phyloP scores from a whole-genome alignment of 768 basidiomycete species.

The Boletus bicolor region DNA sequence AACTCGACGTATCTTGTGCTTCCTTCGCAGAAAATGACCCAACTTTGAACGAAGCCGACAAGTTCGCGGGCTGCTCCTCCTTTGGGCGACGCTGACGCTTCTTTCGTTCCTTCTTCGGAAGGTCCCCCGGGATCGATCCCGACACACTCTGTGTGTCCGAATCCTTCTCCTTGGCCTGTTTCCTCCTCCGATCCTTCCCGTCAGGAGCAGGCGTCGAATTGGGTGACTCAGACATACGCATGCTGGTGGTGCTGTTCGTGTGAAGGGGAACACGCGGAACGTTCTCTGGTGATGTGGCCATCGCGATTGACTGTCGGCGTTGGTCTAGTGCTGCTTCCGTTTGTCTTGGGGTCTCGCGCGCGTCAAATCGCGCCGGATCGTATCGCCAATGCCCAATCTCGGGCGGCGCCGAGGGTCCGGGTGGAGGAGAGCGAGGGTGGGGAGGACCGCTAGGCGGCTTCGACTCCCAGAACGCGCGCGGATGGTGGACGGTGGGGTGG shows the following conservation, averaged over 20 bases:
- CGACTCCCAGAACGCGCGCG: constrained; percentile 57
- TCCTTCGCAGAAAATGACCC: constrained; percentile 38
- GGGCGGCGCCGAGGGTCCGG: constrained; percentile 35
- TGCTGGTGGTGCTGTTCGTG: constrained; percentile 27
- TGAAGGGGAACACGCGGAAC: constrained; percentile 29
- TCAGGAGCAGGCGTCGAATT: constrained; percentile 42
- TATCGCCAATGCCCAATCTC: constrained; percentile 54
- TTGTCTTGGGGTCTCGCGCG: constrained; percentile 40
- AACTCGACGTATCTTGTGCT: constrained; percentile 63
- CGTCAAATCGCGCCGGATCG: constrained; percentile 55
- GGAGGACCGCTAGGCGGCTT: constrained; percentile 42
- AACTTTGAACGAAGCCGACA: constrained; percentile 33
- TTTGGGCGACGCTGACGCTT: constrained; percentile 43
- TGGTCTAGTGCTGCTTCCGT: constrained; percentile 32
- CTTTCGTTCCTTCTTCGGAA: constrained; percentile 57
- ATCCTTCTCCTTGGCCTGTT: constrained; percentile 50
- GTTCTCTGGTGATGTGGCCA: constrained; percentile 48
- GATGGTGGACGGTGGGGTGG: constrained; percentile 36
- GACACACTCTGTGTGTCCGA: constrained; percentile 33
- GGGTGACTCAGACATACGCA: constrained; percentile 62
- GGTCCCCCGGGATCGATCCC: constrained; percentile 35
- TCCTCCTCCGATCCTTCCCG: constrained; percentile 44
- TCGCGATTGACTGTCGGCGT: constrained; percentile 35
- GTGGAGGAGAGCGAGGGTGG: constrained; percentile 32
- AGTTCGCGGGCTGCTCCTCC: constrained; percentile 40